A percentile compares a stretch with the other conserved stretches of the same genome.
Evolutionary conservation across 352 stramenopile genomes (phyloP).

Genomic region (Globisporangium megalacanthum): DNA sequence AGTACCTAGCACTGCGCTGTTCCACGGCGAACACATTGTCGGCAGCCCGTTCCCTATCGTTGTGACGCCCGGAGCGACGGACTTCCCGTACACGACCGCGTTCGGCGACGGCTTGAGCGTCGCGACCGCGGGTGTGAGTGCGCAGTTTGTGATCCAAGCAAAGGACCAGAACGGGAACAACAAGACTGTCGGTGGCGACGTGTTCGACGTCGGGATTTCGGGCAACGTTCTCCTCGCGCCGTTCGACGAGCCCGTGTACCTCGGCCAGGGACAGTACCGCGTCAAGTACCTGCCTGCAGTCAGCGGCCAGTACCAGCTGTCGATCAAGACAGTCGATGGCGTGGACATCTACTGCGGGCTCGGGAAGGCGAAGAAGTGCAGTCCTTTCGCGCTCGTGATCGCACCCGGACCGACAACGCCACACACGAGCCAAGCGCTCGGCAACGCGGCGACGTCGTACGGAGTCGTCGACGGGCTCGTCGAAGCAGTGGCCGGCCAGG

Average conservation of each 20-base stretch:
- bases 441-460: constrained; percentile 39
- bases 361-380: constrained; percentile 91
- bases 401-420: constrained; percentile 83
- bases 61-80: constrained; percentile 89
- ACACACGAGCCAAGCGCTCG: constrained; percentile 87
- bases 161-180: constrained; percentile 92
- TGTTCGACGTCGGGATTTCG: constrained; percentile 63
- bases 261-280: constrained; percentile 88
- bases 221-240: constrained; percentile 44
- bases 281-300: constrained; percentile 85
- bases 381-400: constrained; percentile 89
- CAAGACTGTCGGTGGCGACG: constrained; percentile 75
- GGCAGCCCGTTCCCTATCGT: constrained; percentile 89
- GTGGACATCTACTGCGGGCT: constrained; percentile 95
- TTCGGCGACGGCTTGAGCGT: constrained; percentile 69
- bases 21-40: constrained; percentile 88
- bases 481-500: constrained; percentile 89
- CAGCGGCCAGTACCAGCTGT: constrained; percentile 87
- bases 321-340: constrained; percentile 86
- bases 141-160: constrained; percentile 92
- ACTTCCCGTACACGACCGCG: constrained; percentile 94
- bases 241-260: constrained; percentile 76
- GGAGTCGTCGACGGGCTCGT: constrained; percentile 82
- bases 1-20: constrained; percentile 81
- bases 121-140: constrained; percentile 79